Base-by-base conservation (phyloP, 306 rosid species). In the Inga oerstediana region DNA sequence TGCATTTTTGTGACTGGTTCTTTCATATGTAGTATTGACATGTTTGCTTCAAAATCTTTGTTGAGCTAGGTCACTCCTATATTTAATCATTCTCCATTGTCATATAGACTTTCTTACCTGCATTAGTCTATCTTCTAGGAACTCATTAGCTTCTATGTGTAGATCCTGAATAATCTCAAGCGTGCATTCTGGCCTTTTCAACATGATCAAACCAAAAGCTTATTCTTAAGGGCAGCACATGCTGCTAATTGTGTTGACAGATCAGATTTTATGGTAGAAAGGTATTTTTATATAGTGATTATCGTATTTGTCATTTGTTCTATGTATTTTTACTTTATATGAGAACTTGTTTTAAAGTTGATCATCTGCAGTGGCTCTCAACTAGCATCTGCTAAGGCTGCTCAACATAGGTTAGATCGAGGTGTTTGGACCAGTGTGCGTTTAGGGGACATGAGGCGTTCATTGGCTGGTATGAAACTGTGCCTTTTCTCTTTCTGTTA, bases 391-490 rank as follows among this genome's bases (percentile, higher is more conserved):
- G 94, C 98, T 35, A 93, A 93, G 90, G 98, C 97, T 85, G 97
- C 94, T 88, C 94, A 84, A 85, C 99, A 95, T 82, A 91, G 98
- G 82, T 88, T 95, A 58, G 92, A 91, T 74, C 90, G 97, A 72
- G 97, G 97, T 74, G 93, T 95, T 86, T 95, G 99, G 97, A 95
- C 98, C 74, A 95, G 94, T 37, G 94, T 91, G 74, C 91, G 88
- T 54, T 92, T 92, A 78, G 99, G 97, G 62, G 98, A 95, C 85
- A 95, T 95, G 94, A 90, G 98, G 90, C 98, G 98, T 5, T 93
- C 97, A 62, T 80, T 93, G 84, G 89, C 99, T 54, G 95, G 99
- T 95, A 85, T 35, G 87, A 62, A 58, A 19, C 45, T 71, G 10
- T 72, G 51, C 44, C 39, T 82, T 82, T 17, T 68, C 48, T 79